Conservation (phyloP, 1,284 basidiomycete genomes). For the Malassezia restricta region DNA sequence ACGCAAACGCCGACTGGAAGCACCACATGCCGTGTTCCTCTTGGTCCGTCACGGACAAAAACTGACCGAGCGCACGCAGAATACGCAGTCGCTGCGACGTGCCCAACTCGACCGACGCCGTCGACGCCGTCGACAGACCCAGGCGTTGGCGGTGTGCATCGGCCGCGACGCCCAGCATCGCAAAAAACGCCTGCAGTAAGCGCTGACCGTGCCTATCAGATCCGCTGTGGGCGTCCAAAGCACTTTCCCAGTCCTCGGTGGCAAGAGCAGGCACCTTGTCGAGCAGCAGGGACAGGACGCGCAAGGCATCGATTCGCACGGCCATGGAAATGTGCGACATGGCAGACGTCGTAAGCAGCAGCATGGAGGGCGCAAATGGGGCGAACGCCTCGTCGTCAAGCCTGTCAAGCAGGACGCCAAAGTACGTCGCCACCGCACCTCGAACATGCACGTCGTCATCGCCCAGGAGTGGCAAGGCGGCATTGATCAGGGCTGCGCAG, state of each 20-base stretch:
- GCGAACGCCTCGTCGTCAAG: slow-evolving; percentile 52
- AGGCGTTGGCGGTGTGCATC: slow-evolving; percentile 5
- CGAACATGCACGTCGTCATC: slow-evolving; percentile 53
- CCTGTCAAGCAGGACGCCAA: slow-evolving; percentile 61
- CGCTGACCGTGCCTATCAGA: slow-evolving; percentile 24
- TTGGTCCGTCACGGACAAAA: background rate
- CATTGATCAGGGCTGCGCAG: slow-evolving; percentile 57
- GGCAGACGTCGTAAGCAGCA: slow-evolving; percentile 73
- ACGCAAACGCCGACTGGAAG: slow-evolving; percentile 27
- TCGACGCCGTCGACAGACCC: background rate
- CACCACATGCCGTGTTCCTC: slow-evolving; percentile 19
- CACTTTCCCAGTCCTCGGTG: slow-evolving; percentile 25
- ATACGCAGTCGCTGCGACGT: background rate
- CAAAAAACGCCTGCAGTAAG: slow-evolving; percentile 31
- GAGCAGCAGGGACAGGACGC: slow-evolving; percentile 66
- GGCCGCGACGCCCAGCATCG: slow-evolving; percentile 29
- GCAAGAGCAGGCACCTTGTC: slow-evolving; percentile 56
- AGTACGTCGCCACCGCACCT: slow-evolving; percentile 47
- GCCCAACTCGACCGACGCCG: slow-evolving; percentile 5
- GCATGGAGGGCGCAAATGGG: slow-evolving; percentile 62
- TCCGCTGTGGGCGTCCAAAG: slow-evolving; percentile 11
- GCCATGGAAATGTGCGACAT: slow-evolving; percentile 91
- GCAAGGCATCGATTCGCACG: slow-evolving; percentile 76
- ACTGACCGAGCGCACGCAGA: background rate
- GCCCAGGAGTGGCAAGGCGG: slow-evolving; percentile 59